Evolutionary conservation across 78 protist species (phyloP).

Genomic region (Dictyostelium capitatum): DNA sequence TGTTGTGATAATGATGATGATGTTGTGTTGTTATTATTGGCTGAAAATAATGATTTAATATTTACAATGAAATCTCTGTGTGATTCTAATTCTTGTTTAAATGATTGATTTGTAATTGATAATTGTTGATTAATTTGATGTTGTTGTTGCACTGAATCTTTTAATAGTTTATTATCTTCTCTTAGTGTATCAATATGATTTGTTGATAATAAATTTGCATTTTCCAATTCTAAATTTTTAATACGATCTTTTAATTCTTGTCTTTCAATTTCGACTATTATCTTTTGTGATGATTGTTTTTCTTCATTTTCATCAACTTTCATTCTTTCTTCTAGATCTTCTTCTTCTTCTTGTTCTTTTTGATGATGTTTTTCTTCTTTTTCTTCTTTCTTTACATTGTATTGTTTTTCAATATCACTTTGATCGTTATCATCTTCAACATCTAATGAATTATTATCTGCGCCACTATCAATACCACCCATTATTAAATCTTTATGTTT

Average conservation of each 20-base stretch:
- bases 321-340: not conserved
- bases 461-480: not conserved
- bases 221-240: slow-evolving; percentile 49
- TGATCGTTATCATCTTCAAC: not conserved
- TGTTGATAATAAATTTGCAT: slow-evolving; percentile 35
- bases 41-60: slow-evolving; percentile 3
- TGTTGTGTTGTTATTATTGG: not conserved
- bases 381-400: not conserved
- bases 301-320: not conserved
- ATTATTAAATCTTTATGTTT: not conserved
- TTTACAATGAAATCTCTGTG: not conserved
- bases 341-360: not conserved
- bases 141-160: not conserved
- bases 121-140: not conserved
- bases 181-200: not conserved
- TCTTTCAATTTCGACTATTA: slow-evolving; percentile 9
- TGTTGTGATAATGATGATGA: not conserved
- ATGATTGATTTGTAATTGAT: not conserved
- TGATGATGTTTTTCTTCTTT: not conserved
- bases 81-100: not conserved
- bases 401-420: not conserved
- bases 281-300: not conserved
- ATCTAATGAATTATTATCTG: not conserved
- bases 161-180: not conserved
- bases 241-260: slow-evolving; percentile 31